These are phyloP conservation scores for Apiotrichum sp. DNA, from an alignment of 1,284 basidiomycete species.

Conservation along the genomic window DNA sequence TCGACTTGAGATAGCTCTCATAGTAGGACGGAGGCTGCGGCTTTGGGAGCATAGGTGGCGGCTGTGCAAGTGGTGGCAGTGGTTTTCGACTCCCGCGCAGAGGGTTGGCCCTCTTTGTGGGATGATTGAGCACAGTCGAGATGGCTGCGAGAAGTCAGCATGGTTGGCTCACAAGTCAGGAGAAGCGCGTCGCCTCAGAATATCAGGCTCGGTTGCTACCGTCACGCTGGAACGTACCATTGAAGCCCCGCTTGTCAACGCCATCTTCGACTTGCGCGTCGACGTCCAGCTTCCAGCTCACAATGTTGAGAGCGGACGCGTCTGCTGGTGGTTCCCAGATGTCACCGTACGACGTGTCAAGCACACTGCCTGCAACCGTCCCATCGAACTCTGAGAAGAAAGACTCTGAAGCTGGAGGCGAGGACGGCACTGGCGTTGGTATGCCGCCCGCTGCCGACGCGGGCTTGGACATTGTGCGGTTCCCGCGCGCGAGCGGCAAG, in stretches of 20 bases:
- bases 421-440: conserved; percentile 28
- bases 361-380: conserved; percentile 34
- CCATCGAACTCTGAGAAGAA: conserved; percentile 43
- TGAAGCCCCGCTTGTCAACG: conserved; percentile 41
- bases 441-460: conserved; percentile 11
- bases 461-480: conserved; percentile 24
- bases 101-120: conserved; percentile 73
- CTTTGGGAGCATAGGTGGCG: conserved; percentile 62
- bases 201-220: too few relatives aligned
- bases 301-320: conserved; percentile 35
- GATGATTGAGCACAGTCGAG: conserved; percentile 74
- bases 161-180: too few relatives aligned
- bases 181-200: too few relatives aligned
- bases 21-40: conserved; percentile 55
- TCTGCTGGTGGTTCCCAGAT: conserved; percentile 31
- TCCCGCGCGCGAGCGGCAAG: neutral
- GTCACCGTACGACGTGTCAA: conserved; percentile 32
- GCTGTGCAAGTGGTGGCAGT: conserved; percentile 60
- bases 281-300: conserved; percentile 34
- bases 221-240: conserved; percentile 21
- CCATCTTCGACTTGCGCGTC: conserved; percentile 29
- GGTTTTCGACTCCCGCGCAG: conserved; percentile 71
- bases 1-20: conserved; percentile 67
- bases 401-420: conserved; percentile 41
- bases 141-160: conserved; percentile 50